Evolutionary conservation across 371 early-diverging fungal species (phyloP).

Genomic region (Saksenaea vasiformis): DNA sequence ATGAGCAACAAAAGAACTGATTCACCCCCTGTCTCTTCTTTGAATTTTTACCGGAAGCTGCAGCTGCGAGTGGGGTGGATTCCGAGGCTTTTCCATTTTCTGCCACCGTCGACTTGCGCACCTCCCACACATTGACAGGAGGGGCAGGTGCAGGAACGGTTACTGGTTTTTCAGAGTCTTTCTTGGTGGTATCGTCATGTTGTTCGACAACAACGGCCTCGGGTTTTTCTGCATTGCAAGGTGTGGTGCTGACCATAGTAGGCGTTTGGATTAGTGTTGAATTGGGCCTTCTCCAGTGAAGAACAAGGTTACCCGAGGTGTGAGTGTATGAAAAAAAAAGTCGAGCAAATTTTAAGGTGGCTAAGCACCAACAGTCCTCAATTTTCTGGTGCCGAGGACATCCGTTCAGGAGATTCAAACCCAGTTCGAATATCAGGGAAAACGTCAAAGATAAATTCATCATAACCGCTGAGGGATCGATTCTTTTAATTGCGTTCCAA

Average conservation of each 20-base stretch:
- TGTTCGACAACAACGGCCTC: conserved; percentile 6
- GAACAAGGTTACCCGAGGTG: conserved; percentile 5
- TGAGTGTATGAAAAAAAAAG: not conserved
- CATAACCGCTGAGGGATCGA: too few relatives aligned
- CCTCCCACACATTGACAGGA: conserved; percentile 61
- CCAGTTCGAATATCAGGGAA: too few relatives aligned
- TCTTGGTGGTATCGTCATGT: conserved; percentile 12
- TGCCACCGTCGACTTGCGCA: conserved; percentile 36
- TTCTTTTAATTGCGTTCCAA: too few relatives aligned
- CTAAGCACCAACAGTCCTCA: conserved; percentile 6
- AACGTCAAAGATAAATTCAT: too few relatives aligned
- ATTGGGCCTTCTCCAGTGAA: conserved; percentile 5
- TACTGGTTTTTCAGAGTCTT: conserved; percentile 22
- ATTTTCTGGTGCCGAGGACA: too few relatives aligned
- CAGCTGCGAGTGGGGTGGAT: not conserved
- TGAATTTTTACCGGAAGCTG: conserved; percentile 4
- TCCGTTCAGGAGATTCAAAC: too few relatives aligned
- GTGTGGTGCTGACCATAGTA: conserved; percentile 5
- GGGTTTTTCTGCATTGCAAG: conserved; percentile 8
- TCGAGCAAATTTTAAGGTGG: conserved; percentile 6
- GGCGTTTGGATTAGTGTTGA: not conserved
- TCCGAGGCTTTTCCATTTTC: conserved; percentile 13
- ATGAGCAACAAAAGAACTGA: conserved; percentile 5
- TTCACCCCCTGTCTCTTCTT: not conserved
- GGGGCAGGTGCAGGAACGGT: conserved; percentile 53